Percentiles rank a stretch among this genome's conserved stretches.
Conservation (phyloP, 768 basidiomycete species). For the Symmetrospora coprosmae region DNA sequence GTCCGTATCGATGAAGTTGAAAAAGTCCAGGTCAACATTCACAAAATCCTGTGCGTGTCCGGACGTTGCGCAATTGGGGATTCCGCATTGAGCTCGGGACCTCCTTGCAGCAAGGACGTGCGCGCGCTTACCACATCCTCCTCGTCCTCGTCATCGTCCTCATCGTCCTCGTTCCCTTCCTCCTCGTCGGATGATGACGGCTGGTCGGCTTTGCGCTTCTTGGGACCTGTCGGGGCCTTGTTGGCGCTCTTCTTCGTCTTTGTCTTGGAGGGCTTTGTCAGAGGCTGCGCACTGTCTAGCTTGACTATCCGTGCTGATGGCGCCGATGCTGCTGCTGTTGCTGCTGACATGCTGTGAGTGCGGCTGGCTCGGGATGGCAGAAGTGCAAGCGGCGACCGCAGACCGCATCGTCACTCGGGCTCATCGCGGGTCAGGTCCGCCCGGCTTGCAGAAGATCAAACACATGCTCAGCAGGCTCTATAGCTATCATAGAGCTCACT, state of each 20-base stretch:
- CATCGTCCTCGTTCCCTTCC: background rate
- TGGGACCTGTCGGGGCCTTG: background rate
- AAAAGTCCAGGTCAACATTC: constrained; percentile 87
- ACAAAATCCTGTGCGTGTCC: constrained; percentile 34
- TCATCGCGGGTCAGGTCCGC: too few species aligned
- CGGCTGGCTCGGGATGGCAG: too few species aligned
- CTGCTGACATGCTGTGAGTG: too few species aligned
- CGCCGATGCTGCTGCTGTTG: too few species aligned
- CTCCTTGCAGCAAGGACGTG: background rate
- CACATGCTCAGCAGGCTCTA: too few species aligned
- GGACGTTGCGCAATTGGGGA: background rate
- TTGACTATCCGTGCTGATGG: constrained; percentile 19
- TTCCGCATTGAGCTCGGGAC: too few species aligned
- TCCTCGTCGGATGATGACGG: too few species aligned
- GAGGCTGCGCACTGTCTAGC: constrained; percentile 2
- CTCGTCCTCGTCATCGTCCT: background rate
- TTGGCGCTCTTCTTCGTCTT: background rate
- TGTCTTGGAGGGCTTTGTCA: background rate
- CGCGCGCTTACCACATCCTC: background rate
- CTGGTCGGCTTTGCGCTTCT: constrained; percentile 6
- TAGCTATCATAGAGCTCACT: too few species aligned
- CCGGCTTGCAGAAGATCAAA: too few species aligned
- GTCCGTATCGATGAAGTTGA: constrained; percentile 73
- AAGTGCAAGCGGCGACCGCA: too few species aligned
- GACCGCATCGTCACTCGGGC: too few species aligned